A percentile compares a stretch with the other conserved stretches of the same genome.
Evolutionary conservation across 106 monocot species (phyloP).

Genomic region (Dendrobium chrysotoxum): DNA sequence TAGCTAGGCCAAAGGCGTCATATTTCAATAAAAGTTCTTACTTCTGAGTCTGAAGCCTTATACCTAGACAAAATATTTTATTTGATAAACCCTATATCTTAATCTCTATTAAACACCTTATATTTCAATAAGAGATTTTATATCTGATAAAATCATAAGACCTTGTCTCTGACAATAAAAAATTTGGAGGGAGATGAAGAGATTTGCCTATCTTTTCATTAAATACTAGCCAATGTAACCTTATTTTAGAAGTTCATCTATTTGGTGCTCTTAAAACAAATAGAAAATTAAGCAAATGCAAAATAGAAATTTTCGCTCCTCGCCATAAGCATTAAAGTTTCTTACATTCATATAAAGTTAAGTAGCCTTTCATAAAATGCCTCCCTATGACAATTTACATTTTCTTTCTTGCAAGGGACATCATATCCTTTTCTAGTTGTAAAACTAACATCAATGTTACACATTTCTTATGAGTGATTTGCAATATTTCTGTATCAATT

Average conservation of each 20-base stretch:
- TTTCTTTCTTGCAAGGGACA: background rate
- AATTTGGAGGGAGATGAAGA: too few species aligned
- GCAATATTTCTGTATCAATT: background rate
- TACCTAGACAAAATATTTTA: too few species aligned
- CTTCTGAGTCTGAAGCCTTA: too few species aligned
- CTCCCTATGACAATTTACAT: background rate
- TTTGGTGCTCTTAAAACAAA: background rate
- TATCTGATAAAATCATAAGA: too few species aligned
- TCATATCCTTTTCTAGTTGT: background rate
- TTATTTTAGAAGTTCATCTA: background rate
- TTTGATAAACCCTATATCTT: too few species aligned
- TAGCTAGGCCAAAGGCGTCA: too few species aligned
- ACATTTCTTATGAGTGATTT: background rate
- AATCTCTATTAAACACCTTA: too few species aligned
- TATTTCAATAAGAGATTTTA: too few species aligned
- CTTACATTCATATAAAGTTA: background rate
- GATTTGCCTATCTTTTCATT: too few species aligned
- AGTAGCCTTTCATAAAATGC: background rate
- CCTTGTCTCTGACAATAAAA: too few species aligned
- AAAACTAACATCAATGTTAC: background rate
- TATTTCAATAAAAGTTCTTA: too few species aligned
- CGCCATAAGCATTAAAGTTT: background rate
- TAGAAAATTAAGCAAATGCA: background rate
- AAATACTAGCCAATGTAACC: background rate
- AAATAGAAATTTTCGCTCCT: background rate